Evolutionary conservation across 805 yeast species (phyloP).

Genomic region (Teunomyces funiuensis): DNA sequence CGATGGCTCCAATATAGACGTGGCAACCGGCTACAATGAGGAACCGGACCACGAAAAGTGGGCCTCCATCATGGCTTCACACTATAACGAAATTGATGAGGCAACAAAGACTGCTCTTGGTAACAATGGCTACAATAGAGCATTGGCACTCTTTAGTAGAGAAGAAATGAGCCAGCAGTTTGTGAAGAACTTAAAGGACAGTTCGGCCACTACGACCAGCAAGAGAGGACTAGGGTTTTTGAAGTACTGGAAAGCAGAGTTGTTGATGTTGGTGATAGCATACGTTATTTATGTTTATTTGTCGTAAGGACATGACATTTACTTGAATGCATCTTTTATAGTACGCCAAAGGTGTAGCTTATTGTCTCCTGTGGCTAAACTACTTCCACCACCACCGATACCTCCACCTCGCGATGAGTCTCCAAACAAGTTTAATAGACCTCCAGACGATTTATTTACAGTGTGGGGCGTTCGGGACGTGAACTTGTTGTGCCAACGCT

Average conservation of each 20-base stretch:
- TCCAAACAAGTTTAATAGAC: constrained; percentile 9
- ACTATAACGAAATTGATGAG: constrained; percentile 24
- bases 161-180: constrained; percentile 43
- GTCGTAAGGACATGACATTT: background rate
- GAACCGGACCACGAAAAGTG: constrained; percentile 50
- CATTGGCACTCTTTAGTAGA: constrained; percentile 41
- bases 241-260: constrained; percentile 12
- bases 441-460: background rate
- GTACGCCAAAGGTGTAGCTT: constrained; percentile 27
- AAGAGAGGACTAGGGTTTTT: constrained; percentile 5
- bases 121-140: constrained; percentile 37
- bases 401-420: constrained; percentile 12
- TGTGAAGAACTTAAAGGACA: constrained; percentile 12
- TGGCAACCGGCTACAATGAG: constrained; percentile 66
- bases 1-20: constrained; percentile 21
- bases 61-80: constrained; percentile 50
- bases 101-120: constrained; percentile 26
- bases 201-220: background rate
- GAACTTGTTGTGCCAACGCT: constrained; percentile 15
- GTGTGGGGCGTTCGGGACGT: constrained; percentile 2
- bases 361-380: background rate
- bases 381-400: background rate
- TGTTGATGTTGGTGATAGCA: constrained; percentile 8
- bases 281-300: background rate
- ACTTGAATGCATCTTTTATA: constrained; percentile 25